A percentile compares a stretch with the other conserved stretches of the same genome.
Conservation (phyloP, 441 rosid species). For the Adansonia madagascariensis region DNA sequence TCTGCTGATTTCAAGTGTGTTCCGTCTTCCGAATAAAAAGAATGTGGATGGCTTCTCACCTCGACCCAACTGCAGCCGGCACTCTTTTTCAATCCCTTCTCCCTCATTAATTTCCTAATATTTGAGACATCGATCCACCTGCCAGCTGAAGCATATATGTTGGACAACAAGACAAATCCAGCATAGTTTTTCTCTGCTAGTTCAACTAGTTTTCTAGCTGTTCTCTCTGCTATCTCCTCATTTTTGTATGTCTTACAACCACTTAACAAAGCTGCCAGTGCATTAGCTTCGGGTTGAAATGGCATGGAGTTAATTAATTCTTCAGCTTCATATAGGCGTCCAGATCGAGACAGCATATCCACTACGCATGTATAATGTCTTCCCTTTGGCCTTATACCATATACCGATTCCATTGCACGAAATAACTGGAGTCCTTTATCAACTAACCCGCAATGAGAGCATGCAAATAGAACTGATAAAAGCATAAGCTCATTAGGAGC, state of each 20-base stretch:
- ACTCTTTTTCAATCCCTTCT: constrained; percentile 57
- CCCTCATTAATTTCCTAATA: constrained; percentile 55
- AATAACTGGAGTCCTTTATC: constrained; percentile 55
- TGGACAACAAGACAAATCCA: constrained; percentile 54
- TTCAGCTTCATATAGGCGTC: constrained; percentile 60
- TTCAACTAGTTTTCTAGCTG: constrained; percentile 46
- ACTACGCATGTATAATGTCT: constrained; percentile 58
- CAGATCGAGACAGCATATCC: constrained; percentile 66
- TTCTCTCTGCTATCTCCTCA: constrained; percentile 51
- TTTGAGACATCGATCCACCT: constrained; percentile 55
- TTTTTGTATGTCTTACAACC: constrained; percentile 53
- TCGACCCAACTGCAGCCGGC: constrained; percentile 68
- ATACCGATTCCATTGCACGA: constrained; percentile 45
- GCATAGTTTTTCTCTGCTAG: constrained; percentile 42
- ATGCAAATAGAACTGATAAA: constrained; percentile 59
- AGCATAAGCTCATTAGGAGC: constrained; percentile 55
- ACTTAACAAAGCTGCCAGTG: constrained; percentile 56
- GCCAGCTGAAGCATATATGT: constrained; percentile 60
- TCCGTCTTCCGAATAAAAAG: constrained; percentile 52
- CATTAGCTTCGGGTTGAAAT: constrained; percentile 51
- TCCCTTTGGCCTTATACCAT: constrained; percentile 49
- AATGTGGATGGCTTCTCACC: constrained; percentile 44
- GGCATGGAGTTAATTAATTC: constrained; percentile 58
- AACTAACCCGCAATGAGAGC: constrained; percentile 63
- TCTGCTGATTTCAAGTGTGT: constrained; percentile 41